phyloP scores from a whole-genome alignment of 164 flowering plant species.

The Hamamelis virginiana region DNA sequence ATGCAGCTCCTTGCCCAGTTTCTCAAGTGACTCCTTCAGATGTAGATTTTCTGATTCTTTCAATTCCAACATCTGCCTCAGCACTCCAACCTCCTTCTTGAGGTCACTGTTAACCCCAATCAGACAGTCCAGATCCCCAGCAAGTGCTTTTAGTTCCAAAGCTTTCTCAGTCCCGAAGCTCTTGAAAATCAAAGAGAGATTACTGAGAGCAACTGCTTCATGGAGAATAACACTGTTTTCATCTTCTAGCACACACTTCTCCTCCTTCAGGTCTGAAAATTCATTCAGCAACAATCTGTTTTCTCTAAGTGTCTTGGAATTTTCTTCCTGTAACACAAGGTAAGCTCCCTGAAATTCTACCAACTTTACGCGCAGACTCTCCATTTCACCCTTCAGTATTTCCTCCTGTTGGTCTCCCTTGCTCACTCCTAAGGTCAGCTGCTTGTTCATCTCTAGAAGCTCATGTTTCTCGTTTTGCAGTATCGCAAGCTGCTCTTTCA shows the following conservation, averaged over 20 bases:
- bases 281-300: slow-evolving; percentile 40
- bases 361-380: slow-evolving; percentile 26
- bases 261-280: slow-evolving; percentile 41
- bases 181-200: slow-evolving; percentile 51
- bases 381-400: slow-evolving; percentile 32
- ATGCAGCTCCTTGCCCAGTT: slow-evolving; percentile 41
- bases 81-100: slow-evolving; percentile 29
- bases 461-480: slow-evolving; percentile 51
- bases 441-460: slow-evolving; percentile 43
- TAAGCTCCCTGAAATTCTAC: slow-evolving; percentile 33
- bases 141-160: slow-evolving; percentile 34
- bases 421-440: slow-evolving; percentile 36
- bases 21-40: slow-evolving; percentile 46
- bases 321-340: slow-evolving; percentile 33
- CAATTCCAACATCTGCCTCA: slow-evolving; percentile 33
- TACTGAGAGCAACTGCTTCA: slow-evolving; percentile 40
- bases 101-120: slow-evolving; percentile 35
- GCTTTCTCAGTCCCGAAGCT: slow-evolving; percentile 50
- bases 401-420: slow-evolving; percentile 29
- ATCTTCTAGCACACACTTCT: slow-evolving; percentile 49
- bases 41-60: slow-evolving; percentile 44
- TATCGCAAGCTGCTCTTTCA: slow-evolving; percentile 28
- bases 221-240: slow-evolving; percentile 41
- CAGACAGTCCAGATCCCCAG: slow-evolving; percentile 40
- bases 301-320: slow-evolving; percentile 37